Conservation (phyloP, 2,329 filamentous ascomycete species). For the Talaromyces piceae region DNA sequence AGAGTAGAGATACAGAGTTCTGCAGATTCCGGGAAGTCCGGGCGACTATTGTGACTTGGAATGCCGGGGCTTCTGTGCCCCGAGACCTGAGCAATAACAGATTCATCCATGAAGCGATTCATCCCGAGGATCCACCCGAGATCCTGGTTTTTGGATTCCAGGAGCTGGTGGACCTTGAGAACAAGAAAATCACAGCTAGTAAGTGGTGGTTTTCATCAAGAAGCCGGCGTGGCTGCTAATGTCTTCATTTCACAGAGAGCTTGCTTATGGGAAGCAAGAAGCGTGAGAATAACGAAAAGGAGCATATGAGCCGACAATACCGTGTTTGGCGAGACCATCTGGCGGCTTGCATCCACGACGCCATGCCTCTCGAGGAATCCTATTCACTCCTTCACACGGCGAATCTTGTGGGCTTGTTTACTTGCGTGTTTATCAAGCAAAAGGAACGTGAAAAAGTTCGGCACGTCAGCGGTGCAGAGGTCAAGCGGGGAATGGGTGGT, state of each 20-base stretch:
- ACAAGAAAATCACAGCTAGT: constrained; percentile 96
- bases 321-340: constrained; percentile 93
- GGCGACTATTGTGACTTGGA: constrained; percentile 85
- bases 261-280: constrained; percentile 74
- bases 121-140: constrained; percentile 71
- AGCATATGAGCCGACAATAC: constrained; percentile 96
- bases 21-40: constrained; percentile 78
- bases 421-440: constrained; percentile 87
- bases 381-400: constrained; percentile 85
- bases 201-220: constrained; percentile 24
- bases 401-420: constrained; percentile 88
- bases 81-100: constrained; percentile 66
- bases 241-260: constrained; percentile 52
- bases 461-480: constrained; percentile 69
- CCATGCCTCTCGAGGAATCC: constrained; percentile 65
- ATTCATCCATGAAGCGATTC: constrained; percentile 75
- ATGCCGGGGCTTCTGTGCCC: constrained; percentile 93
- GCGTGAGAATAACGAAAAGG: constrained; percentile 68
- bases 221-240: background rate
- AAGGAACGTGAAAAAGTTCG: constrained; percentile 68
- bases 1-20: constrained; percentile 70
- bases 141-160: constrained; percentile 96
- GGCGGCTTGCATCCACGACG: constrained; percentile 71
- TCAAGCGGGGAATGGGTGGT: constrained; percentile 95
- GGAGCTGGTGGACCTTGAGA: constrained; percentile 94